Evolutionary conservation across 148 eudicot genomes (phyloP).

Genomic region (Diospyros lotus): DNA sequence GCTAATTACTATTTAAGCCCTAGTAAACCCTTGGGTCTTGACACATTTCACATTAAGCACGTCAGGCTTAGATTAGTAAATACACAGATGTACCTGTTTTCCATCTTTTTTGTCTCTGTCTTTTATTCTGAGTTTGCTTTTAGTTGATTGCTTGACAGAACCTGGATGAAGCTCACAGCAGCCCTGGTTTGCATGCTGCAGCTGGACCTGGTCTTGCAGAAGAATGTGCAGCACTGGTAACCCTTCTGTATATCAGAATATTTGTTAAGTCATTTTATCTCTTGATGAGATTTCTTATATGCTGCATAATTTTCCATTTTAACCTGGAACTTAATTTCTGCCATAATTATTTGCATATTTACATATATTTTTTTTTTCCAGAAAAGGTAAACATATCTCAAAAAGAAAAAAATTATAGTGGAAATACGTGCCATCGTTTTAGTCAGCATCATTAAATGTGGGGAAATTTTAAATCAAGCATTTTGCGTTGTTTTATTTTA

Average conservation of each 20-base stretch:
- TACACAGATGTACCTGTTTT: too few species aligned
- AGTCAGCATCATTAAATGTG: neutral
- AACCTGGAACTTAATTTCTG: too few species aligned
- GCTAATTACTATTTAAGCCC: too few species aligned
- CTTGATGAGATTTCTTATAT: neutral
- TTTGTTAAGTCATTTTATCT: neutral
- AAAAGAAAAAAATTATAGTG: neutral
- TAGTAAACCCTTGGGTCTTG: too few species aligned
- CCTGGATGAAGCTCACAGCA: conserved; percentile 95
- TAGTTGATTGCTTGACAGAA: conserved; percentile 43
- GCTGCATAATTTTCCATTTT: neutral
- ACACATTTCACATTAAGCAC: neutral
- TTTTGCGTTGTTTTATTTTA: neutral
- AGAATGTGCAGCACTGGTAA: conserved; percentile 88
- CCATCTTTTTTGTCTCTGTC: too few species aligned
- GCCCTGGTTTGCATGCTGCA: conserved; percentile 95
- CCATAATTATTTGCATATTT: too few species aligned
- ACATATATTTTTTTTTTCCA: neutral
- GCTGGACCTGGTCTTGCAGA: conserved; percentile 99
- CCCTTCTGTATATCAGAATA: conserved; percentile 5
- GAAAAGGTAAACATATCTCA: neutral
- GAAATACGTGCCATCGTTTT: neutral
- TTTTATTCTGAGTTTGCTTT: conserved; percentile 7
- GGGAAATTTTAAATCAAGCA: neutral
- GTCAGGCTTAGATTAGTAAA: neutral